These are phyloP conservation scores for Debaryomyces singareniensis DNA, from an alignment of 1,139 yeast species.

Conservation along the genomic window DNA sequence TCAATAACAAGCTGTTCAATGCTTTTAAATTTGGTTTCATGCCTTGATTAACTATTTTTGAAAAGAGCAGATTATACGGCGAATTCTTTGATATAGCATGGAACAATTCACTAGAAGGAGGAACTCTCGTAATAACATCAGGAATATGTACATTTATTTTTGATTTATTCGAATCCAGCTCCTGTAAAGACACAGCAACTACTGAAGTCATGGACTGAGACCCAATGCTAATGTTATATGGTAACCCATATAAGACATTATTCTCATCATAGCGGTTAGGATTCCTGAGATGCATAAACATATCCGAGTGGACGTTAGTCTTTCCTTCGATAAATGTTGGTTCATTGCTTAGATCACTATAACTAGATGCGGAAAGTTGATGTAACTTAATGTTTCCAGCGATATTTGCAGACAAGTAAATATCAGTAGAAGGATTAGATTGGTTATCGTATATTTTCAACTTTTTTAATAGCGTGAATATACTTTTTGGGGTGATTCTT, in stretches of 20 bases:
- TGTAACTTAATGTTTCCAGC: slow-evolving; percentile 16
- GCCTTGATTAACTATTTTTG: slow-evolving; percentile 7
- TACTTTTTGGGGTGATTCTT: slow-evolving; percentile 1
- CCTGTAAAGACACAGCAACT: slow-evolving; percentile 29
- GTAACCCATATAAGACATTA: slow-evolving; percentile 25
- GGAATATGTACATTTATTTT: slow-evolving; percentile 39
- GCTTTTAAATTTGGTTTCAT: slow-evolving; percentile 9
- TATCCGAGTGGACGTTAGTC: slow-evolving; percentile 10
- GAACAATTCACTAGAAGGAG: slow-evolving; percentile 22
- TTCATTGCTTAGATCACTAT: slow-evolving; percentile 13
- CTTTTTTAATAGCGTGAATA: slow-evolving; percentile 15
- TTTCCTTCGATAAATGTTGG: slow-evolving; percentile 2
- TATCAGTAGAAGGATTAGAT: slow-evolving; percentile 20
- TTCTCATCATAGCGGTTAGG: slow-evolving; percentile 19
- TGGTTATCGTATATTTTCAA: slow-evolving; percentile 20
- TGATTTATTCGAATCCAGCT: slow-evolving; percentile 24
- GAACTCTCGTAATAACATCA: slow-evolving; percentile 27
- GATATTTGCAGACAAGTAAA: slow-evolving; percentile 23
- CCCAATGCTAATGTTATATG: slow-evolving; percentile 5
- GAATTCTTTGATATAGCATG: slow-evolving; percentile 10
- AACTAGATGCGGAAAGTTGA: slow-evolving; percentile 15
- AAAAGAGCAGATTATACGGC: slow-evolving; percentile 7
- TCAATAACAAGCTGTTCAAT: slow-evolving; percentile 9
- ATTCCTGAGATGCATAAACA: slow-evolving; percentile 22
- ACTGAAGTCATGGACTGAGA: slow-evolving; percentile 3